A percentile compares a stretch with the other conserved stretches of the same genome.
Evolutionary conservation across 208 protist species (phyloP).

Genomic region (Hexamita inflata): DNA sequence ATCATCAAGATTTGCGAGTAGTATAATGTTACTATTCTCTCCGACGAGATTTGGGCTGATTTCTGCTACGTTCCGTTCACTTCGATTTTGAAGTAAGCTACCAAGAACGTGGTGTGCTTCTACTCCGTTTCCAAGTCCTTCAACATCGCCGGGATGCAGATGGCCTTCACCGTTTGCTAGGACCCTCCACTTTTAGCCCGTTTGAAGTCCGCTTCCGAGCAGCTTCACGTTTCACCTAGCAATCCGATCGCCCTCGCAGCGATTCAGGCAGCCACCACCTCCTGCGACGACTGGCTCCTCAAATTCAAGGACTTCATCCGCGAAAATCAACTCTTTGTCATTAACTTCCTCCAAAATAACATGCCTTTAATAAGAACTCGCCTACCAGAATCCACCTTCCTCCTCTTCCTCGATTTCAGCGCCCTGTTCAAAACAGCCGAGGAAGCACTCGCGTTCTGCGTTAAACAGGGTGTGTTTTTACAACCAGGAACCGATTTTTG

Average conservation of each 20-base stretch:
- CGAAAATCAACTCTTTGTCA: neutral
- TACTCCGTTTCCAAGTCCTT: neutral
- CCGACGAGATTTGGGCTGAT: neutral
- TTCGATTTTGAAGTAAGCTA: neutral
- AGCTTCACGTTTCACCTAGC: neutral
- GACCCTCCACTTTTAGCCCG: neutral
- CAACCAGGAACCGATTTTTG: too few species aligned
- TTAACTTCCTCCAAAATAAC: neutral
- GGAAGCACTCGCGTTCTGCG: too few species aligned
- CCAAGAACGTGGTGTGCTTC: neutral
- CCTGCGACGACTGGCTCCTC: neutral
- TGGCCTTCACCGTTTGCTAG: neutral
- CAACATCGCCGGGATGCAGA: neutral
- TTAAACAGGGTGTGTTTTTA: too few species aligned
- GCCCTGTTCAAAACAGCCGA: too few species aligned
- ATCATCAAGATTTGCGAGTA: neutral
- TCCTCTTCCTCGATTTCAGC: neutral
- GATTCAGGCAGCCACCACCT: neutral
- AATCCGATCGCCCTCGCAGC: neutral
- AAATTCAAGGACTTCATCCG: neutral
- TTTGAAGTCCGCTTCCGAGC: neutral
- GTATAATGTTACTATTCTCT: neutral
- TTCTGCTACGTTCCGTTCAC: neutral
- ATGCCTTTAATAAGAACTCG: neutral
- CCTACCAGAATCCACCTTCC: neutral